A percentile compares a stretch with the other conserved stretches of the same genome.
Conservation (phyloP, 2,329 filamentous ascomycete genomes). For the Penicillium concentricum region DNA sequence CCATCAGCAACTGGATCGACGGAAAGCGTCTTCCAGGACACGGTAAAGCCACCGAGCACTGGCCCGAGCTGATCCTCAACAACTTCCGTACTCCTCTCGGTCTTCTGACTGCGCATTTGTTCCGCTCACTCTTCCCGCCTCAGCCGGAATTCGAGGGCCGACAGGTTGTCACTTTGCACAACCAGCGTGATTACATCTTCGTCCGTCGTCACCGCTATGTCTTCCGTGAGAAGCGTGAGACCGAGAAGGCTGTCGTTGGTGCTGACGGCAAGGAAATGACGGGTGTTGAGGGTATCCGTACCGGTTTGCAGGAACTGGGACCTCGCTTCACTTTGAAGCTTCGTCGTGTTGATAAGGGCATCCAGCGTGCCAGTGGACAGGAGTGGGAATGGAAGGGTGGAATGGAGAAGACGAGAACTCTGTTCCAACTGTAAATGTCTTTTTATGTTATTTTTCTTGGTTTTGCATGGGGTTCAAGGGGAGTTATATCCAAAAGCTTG, state of each 20-base stretch:
- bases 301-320: slow-evolving; percentile 87
- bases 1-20: slow-evolving; percentile 85
- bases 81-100: slow-evolving; percentile 94
- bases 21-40: slow-evolving; percentile 86
- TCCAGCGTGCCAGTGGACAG: slow-evolving; percentile 71
- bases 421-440: slow-evolving; percentile 73
- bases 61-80: slow-evolving; percentile 86
- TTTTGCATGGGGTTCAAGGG: slow-evolving; percentile 28
- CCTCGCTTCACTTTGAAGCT: slow-evolving; percentile 83
- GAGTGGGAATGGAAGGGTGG: slow-evolving; percentile 97
- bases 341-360: slow-evolving; percentile 84
- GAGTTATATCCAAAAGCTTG: slow-evolving; percentile 23
- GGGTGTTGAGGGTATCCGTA: slow-evolving; percentile 80
- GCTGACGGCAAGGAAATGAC: slow-evolving; percentile 79
- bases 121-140: slow-evolving; percentile 75
- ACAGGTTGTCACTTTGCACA: slow-evolving; percentile 89
- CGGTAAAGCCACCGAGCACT: slow-evolving; percentile 84
- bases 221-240: slow-evolving; percentile 82
- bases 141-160: slow-evolving; percentile 80
- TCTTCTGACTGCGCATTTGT: slow-evolving; percentile 79
- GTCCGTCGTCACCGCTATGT: slow-evolving; percentile 86
- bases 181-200: slow-evolving; percentile 96
- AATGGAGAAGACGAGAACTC: slow-evolving; percentile 91
- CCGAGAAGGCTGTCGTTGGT: slow-evolving; percentile 81
- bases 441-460: slow-evolving; percentile 10